Percentiles rank a stretch among this genome's conserved stretches.
These are phyloP conservation scores for Paramyrothecium sp. DNA, from an alignment of 2,329 filamentous ascomycete genomes.

Conservation along the genomic window DNA sequence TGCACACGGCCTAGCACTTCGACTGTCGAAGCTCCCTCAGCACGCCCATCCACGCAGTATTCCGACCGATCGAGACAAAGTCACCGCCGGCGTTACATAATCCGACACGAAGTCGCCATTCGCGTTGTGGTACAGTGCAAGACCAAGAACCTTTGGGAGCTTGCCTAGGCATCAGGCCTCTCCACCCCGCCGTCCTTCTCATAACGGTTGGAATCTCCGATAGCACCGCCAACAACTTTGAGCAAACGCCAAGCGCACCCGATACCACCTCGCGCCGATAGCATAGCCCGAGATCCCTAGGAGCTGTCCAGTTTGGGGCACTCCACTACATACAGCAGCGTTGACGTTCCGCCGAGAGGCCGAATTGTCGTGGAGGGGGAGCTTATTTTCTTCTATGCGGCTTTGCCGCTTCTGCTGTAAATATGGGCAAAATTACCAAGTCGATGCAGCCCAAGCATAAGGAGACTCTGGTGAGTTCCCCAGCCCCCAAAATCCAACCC, in stretches of 20 bases:
- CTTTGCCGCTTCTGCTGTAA: slow-evolving; percentile 57
- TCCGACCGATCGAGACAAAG: not conserved
- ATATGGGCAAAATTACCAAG: slow-evolving; percentile 69
- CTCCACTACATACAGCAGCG: slow-evolving; percentile 30
- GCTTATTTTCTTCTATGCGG: slow-evolving; percentile 48
- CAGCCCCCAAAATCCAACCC: not conserved
- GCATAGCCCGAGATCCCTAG: slow-evolving; percentile 7
- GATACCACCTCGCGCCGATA: slow-evolving; percentile 1
- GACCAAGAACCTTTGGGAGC: too few relatives aligned
- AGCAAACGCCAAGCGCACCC: not conserved
- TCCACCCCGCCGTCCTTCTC: too few relatives aligned
- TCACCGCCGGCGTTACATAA: not conserved
- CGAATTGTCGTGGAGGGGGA: slow-evolving; percentile 57
- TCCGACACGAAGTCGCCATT: not conserved
- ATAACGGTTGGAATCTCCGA: not conserved
- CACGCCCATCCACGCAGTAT: slow-evolving; percentile 6
- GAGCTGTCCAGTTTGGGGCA: slow-evolving; percentile 30
- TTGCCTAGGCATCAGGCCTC: too few relatives aligned
- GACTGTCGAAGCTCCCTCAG: slow-evolving; percentile 17
- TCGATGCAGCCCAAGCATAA: slow-evolving; percentile 65
- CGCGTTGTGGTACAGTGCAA: too few relatives aligned
- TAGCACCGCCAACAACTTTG: not conserved
- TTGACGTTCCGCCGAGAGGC: slow-evolving; percentile 38
- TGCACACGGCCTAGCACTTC: slow-evolving; percentile 37
- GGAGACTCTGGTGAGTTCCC: slow-evolving; percentile 59